phyloP scores from a whole-genome alignment of 768 basidiomycete genomes.

The Asterophora lycoperdoides region DNA sequence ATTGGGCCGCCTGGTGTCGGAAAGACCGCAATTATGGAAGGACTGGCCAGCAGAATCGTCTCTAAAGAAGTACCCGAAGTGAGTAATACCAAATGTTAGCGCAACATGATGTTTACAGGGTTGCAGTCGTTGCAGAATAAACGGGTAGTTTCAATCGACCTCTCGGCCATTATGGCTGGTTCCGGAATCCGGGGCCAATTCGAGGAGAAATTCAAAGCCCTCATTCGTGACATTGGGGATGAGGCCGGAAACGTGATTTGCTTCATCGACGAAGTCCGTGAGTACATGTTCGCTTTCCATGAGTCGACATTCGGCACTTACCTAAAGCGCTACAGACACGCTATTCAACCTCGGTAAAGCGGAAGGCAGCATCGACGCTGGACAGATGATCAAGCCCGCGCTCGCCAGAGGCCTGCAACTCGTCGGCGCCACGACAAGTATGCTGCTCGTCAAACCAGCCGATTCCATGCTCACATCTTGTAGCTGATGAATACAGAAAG shows the following conservation, averaged over 20 bases:
- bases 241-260: conserved; percentile 44
- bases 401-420: conserved; percentile 83
- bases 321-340: conserved; percentile 41
- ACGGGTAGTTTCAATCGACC: conserved; percentile 82
- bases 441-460: conserved; percentile 21
- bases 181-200: conserved; percentile 91
- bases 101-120: background rate
- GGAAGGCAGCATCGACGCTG: conserved; percentile 89
- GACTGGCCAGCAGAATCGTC: conserved; percentile 82
- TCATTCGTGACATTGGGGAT: conserved; percentile 87
- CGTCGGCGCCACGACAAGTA: conserved; percentile 88
- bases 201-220: conserved; percentile 89
- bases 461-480: background rate
- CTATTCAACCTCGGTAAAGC: conserved; percentile 88
- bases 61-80: conserved; percentile 91
- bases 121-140: conserved; percentile 77
- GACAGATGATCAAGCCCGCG: conserved; percentile 91
- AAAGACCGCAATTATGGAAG: conserved; percentile 90
- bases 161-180: conserved; percentile 81
- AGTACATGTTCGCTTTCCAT: too few relatives aligned
- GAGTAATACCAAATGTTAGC: conserved; percentile 10
- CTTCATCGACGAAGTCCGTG: conserved; percentile 6
- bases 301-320: background rate
- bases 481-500: conserved; percentile 86
- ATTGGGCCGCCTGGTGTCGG: conserved; percentile 89